Percentiles rank a stretch among this genome's conserved stretches.
These are phyloP conservation scores for Pseudogymnoascus verrucosus DNA, from an alignment of 2,329 filamentous ascomycete genomes.

Conservation along the genomic window DNA sequence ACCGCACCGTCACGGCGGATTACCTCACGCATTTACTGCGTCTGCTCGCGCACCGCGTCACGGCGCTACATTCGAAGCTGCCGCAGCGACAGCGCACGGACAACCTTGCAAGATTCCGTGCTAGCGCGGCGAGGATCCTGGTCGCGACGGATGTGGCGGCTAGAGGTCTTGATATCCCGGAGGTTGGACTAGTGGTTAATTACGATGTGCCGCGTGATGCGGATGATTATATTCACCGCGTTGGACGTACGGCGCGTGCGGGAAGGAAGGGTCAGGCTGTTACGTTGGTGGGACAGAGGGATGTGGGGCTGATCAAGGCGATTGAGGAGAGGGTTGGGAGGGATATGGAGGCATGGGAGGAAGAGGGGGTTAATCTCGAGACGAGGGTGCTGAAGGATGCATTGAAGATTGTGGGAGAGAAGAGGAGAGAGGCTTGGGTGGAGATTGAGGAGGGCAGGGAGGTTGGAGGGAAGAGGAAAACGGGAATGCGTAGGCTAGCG, in stretches of 20 bases:
- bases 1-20: slow-evolving; percentile 80
- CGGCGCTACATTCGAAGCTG: slow-evolving; percentile 80
- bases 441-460: slow-evolving; percentile 90
- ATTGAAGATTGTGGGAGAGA: slow-evolving; percentile 82
- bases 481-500: slow-evolving; percentile 45
- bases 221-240: slow-evolving; percentile 94
- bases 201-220: slow-evolving; percentile 95
- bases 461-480: slow-evolving; percentile 75
- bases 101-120: slow-evolving; percentile 87
- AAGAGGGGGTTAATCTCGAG: slow-evolving; percentile 93
- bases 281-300: slow-evolving; percentile 85
- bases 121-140: slow-evolving; percentile 77
- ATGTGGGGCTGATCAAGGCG: slow-evolving; percentile 81
- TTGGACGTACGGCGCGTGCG: slow-evolving; percentile 89
- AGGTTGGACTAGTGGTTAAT: slow-evolving; percentile 84
- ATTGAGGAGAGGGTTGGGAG: slow-evolving; percentile 78
- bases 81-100: slow-evolving; percentile 76
- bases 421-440: slow-evolving; percentile 83
- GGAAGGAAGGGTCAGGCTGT: slow-evolving; percentile 75
- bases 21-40: slow-evolving; percentile 83
- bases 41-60: slow-evolving; percentile 80
- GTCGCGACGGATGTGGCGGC: slow-evolving; percentile 94
- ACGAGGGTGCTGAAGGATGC: slow-evolving; percentile 76
- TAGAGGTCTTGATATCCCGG: slow-evolving; percentile 89
- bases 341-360: slow-evolving; percentile 74